Conservation (phyloP, 2,329 filamentous ascomycete species). For the Gnomoniopsis smithogilvyi region DNA sequence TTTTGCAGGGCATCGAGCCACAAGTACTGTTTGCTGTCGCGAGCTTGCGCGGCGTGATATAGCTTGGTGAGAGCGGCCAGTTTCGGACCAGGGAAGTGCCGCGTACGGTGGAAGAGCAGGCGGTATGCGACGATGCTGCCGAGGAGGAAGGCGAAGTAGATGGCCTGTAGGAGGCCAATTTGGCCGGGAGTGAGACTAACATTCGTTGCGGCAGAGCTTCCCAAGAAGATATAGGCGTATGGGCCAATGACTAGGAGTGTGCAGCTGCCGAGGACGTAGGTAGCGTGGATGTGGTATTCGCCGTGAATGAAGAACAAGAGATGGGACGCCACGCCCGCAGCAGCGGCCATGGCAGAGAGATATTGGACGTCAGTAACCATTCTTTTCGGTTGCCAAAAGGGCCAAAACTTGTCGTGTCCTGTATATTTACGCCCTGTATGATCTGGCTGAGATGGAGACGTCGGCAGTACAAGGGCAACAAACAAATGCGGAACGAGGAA, state of each 20-base stretch:
- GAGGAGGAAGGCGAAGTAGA: background rate
- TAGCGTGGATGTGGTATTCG: background rate
- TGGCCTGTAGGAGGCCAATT: background rate
- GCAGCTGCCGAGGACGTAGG: background rate
- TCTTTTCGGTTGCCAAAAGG: background rate
- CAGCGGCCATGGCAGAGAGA: background rate
- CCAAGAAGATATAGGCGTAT: background rate
- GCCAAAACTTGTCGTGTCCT: background rate
- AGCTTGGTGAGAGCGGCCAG: background rate
- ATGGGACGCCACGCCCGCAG: background rate
- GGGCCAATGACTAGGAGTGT: background rate
- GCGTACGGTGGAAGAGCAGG: conserved; percentile 1
- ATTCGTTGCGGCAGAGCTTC: background rate
- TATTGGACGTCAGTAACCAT: background rate
- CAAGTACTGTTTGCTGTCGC: background rate
- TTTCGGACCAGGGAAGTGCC: background rate
- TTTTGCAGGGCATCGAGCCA: conserved; percentile 1
- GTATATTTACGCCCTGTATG: background rate
- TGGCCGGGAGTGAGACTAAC: background rate
- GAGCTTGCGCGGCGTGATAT: background rate
- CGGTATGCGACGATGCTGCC: background rate
- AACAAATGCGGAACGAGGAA: background rate
- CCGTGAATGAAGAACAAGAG: background rate
- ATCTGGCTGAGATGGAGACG: background rate
- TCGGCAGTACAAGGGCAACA: background rate